Percentiles rank a stretch among this genome's conserved stretches.
phyloP scores from a whole-genome alignment of 2,329 filamentous ascomycete genomes.

The Penicillium sp. region DNA sequence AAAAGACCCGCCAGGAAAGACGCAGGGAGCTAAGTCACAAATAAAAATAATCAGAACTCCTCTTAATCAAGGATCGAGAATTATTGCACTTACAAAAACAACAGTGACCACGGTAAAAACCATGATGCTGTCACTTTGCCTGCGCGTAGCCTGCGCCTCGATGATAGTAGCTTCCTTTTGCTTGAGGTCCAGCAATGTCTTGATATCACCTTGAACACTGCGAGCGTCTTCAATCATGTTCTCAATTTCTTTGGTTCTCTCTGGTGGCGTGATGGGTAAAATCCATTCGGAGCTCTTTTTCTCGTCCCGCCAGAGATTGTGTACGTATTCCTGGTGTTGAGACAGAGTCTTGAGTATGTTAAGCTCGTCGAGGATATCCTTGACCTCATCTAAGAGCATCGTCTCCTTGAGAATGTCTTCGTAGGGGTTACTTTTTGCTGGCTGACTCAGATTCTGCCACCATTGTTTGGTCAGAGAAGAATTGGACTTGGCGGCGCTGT shows the following conservation, averaged over 20 bases:
- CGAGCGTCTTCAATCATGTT: constrained; percentile 15
- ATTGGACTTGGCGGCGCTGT: too few species aligned
- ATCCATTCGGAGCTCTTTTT: not conserved
- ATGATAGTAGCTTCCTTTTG: constrained; percentile 1
- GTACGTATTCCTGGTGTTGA: constrained; percentile 15
- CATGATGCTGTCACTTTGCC: not conserved
- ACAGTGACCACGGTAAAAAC: not conserved
- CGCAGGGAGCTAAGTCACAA: not conserved
- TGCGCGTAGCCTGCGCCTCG: not conserved
- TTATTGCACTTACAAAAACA: not conserved
- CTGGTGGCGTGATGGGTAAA: not conserved
- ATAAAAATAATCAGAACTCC: too few species aligned
- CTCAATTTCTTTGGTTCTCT: constrained; percentile 12
- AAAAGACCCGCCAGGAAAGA: constrained; percentile 5
- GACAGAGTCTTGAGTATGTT: constrained; percentile 20
- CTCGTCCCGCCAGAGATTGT: not conserved
- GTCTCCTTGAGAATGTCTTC: constrained; percentile 14
- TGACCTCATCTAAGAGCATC: constrained; percentile 19
- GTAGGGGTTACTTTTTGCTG: constrained; percentile 6
- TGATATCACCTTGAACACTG: constrained; percentile 10
- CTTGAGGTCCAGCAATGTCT: constrained; percentile 2
- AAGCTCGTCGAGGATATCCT: constrained; percentile 23
- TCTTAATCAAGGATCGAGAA: not conserved
- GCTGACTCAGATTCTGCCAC: too few species aligned
- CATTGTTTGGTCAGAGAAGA: too few species aligned